Conservation (phyloP, 805 yeast species). For the Candida glaebosa region DNA sequence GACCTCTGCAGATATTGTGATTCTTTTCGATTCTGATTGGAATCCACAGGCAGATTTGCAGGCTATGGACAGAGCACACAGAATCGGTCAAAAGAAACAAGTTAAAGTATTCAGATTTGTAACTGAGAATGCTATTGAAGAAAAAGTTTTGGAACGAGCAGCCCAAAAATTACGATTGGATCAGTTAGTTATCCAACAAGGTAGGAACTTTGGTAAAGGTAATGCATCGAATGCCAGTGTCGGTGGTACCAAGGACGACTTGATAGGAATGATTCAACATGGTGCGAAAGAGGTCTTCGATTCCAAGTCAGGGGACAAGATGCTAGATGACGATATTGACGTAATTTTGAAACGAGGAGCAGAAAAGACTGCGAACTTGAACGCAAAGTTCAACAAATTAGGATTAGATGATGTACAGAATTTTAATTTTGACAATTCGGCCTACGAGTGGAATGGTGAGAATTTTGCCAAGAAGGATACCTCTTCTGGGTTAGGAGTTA, state of each 20-base stretch:
- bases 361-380: constrained; percentile 72
- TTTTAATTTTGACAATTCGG: constrained; percentile 81
- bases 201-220: constrained; percentile 50
- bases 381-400: constrained; percentile 76
- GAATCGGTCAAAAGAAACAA: constrained; percentile 96
- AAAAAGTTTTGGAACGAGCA: constrained; percentile 92
- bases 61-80: constrained; percentile 97
- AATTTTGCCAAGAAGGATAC: constrained; percentile 60
- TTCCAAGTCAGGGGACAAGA: constrained; percentile 24
- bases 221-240: constrained; percentile 27
- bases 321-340: constrained; percentile 72
- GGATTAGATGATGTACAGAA: constrained; percentile 94
- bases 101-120: constrained; percentile 90
- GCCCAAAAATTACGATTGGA: constrained; percentile 90
- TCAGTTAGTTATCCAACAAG: constrained; percentile 94
- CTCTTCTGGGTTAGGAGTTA: constrained; percentile 35
- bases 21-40: constrained; percentile 93
- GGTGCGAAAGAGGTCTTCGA: constrained; percentile 92
- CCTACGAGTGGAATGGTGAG: constrained; percentile 96
- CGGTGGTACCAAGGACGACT: constrained; percentile 75
- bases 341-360: constrained; percentile 77
- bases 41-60: constrained; percentile 97
- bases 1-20: constrained; percentile 88
- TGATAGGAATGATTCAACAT: constrained; percentile 92
- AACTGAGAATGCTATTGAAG: constrained; percentile 94